Conservation (phyloP, 1,139 yeast species). For the Candida pseudoviswanathii region DNA sequence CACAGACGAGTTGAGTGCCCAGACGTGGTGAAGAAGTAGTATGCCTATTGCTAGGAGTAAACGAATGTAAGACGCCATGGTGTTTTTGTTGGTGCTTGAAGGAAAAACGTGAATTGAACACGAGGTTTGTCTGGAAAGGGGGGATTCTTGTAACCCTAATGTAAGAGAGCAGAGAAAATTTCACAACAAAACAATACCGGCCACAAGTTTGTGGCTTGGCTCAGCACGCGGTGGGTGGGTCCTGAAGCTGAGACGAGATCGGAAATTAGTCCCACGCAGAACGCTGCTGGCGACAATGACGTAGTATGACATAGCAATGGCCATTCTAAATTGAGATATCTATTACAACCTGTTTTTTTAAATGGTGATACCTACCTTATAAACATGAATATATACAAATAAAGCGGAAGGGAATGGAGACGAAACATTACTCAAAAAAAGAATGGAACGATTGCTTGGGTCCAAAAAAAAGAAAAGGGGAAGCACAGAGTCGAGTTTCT, state of each 20-base stretch:
- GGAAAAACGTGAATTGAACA: background rate
- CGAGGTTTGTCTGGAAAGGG: background rate
- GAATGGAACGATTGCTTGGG: background rate
- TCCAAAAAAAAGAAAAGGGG: too few relatives aligned
- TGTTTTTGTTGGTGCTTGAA: background rate
- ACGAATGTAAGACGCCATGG: background rate
- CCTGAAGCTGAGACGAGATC: background rate
- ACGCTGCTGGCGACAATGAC: background rate
- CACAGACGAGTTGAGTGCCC: conserved; percentile 2
- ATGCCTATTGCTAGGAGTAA: background rate
- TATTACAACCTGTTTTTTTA: conserved; percentile 1
- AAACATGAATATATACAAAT: conserved; percentile 5
- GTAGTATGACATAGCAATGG: background rate
- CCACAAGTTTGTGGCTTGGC: too few relatives aligned
- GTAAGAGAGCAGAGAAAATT: background rate
- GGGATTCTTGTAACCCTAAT: background rate
- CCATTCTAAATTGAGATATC: conserved; percentile 1
- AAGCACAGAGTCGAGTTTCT: background rate
- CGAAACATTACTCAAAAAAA: background rate
- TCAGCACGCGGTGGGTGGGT: too few relatives aligned
- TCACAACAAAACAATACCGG: background rate
- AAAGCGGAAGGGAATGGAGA: background rate
- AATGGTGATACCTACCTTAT: conserved; percentile 4
- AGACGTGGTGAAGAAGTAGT: background rate
- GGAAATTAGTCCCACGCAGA: background rate